These are phyloP conservation scores for Hanseniaspora singularis DNA, from an alignment of 805 yeast species.

Conservation along the genomic window DNA sequence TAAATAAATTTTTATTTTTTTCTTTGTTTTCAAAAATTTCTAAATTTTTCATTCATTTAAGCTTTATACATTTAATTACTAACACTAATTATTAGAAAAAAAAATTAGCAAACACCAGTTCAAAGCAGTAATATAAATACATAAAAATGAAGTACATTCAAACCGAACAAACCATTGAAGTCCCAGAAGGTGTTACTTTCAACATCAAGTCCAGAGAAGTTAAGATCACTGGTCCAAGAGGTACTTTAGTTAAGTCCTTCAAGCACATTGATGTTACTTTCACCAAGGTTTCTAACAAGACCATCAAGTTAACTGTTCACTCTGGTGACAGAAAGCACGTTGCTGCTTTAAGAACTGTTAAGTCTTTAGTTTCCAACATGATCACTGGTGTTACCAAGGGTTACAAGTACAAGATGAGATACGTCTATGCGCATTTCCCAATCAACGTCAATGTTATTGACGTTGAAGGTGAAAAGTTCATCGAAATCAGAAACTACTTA, in stretches of 20 bases:
- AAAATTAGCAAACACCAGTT: too few relatives aligned
- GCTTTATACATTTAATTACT: background rate
- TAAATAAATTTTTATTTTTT: too few relatives aligned
- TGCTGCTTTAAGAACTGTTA: slow-evolving; percentile 89
- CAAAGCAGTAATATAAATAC: background rate
- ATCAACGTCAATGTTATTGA: slow-evolving; percentile 90
- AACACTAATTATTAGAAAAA: too few relatives aligned
- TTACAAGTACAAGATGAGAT: slow-evolving; percentile 99
- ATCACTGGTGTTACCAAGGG: slow-evolving; percentile 98
- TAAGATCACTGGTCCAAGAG: slow-evolving; percentile 96
- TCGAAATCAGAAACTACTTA: slow-evolving; percentile 98
- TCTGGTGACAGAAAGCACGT: slow-evolving; percentile 99
- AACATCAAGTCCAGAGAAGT: slow-evolving; percentile 81
- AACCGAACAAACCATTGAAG: slow-evolving; percentile 68
- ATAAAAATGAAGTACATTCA: slow-evolving; percentile 65
- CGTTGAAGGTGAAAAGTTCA: slow-evolving; percentile 56
- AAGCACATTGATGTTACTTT: slow-evolving; percentile 93
- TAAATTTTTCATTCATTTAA: too few relatives aligned
- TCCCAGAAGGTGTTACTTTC: slow-evolving; percentile 90
- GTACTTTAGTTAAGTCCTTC: slow-evolving; percentile 78
- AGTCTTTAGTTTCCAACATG: slow-evolving; percentile 86
- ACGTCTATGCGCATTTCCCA: slow-evolving; percentile 99
- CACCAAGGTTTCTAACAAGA: slow-evolving; percentile 57
- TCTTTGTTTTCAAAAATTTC: too few relatives aligned
- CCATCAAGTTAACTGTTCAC: slow-evolving; percentile 83